Base-by-base conservation (phyloP, 352 stramenopile genomes). In the Phytophthora ramorum region DNA sequence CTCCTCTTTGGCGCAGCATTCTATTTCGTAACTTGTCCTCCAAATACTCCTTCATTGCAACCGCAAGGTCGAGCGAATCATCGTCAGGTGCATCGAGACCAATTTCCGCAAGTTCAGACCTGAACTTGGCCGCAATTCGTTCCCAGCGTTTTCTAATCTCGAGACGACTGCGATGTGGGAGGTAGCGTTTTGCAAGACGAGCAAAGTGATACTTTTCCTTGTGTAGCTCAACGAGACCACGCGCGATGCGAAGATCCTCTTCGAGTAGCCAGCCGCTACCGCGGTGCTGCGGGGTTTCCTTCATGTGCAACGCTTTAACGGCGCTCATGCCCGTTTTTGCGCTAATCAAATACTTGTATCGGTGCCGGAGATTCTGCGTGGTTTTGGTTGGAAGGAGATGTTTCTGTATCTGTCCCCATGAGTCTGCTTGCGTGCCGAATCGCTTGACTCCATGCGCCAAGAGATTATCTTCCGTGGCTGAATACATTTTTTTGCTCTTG, bases 141-240 rank as follows among this genome's bases (percentile, higher is more conserved):
- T 86, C 73, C 83, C 83, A 92, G 7, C 85, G 79, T 50, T 91
- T 91, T 26, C 83, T 71, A 43, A 93, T 81, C 53, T 92, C 81
- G 10, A 85, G 34, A 12, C 85, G 83, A 34, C 68, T 77, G 16
- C 87, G 87, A 66, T 96, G 80, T 7, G 87, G 85, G 10, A 96
- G 65, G 37, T 85, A 83, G 12, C 76, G 71, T n/a, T 73, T 76
- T 0, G 74, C 70, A 10, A 93, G 79, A 14, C 75, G 74, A 28
- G 82, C 67, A 70, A 92, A 96, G 14, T 76, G 76, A 43, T 82
- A 76, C 19, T 78, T 85, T 46, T 91, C 81, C n/a, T 79, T 65
- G 58, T 82, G 73, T 9, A 90, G 84, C 50, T 89, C 82, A 43
- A 90, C 59, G 19, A 92, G 72, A 5, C 85, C 87, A n/a, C 87